A percentile compares a stretch with the other conserved stretches of the same genome.
phyloP scores from a whole-genome alignment of 1,139 yeast genomes.

The Arxiozyma bovina region DNA sequence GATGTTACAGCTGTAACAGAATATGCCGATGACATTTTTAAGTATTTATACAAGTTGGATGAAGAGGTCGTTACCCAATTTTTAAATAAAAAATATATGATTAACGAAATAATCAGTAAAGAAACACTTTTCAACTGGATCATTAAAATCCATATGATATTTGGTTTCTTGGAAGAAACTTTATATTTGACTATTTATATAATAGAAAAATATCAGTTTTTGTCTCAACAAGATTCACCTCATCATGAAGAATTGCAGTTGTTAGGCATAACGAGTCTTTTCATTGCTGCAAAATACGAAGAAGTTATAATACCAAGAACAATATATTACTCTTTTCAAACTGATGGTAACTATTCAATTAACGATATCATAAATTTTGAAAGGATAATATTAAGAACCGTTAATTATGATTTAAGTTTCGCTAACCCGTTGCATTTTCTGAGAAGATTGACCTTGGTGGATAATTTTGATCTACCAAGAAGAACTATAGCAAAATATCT shows the following conservation, averaged over 20 bases:
- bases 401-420: slow-evolving; percentile 69
- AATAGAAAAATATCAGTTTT: slow-evolving; percentile 59
- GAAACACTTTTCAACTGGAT: slow-evolving; percentile 89
- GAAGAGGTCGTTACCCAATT: slow-evolving; percentile 51
- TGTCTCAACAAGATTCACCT: slow-evolving; percentile 45
- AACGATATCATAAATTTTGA: slow-evolving; percentile 81
- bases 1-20: slow-evolving; percentile 53
- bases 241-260: slow-evolving; percentile 72
- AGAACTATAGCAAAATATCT: slow-evolving; percentile 85
- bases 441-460: slow-evolving; percentile 86
- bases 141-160: slow-evolving; percentile 78
- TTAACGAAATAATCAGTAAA: slow-evolving; percentile 62
- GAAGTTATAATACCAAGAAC: slow-evolving; percentile 86
- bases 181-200: slow-evolving; percentile 76
- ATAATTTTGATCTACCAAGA: slow-evolving; percentile 81
- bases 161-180: slow-evolving; percentile 81
- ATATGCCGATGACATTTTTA: slow-evolving; percentile 78
- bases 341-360: slow-evolving; percentile 64
- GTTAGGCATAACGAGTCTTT: slow-evolving; percentile 78
- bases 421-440: slow-evolving; percentile 90
- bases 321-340: slow-evolving; percentile 72
- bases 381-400: slow-evolving; percentile 60
- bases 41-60: slow-evolving; percentile 65
- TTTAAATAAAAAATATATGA: neutral
- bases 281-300: slow-evolving; percentile 89